A percentile compares a stretch with the other conserved stretches of the same genome.
Evolutionary conservation across 257 asterid genomes (phyloP).

Genomic region (Asclepias syriaca): DNA sequence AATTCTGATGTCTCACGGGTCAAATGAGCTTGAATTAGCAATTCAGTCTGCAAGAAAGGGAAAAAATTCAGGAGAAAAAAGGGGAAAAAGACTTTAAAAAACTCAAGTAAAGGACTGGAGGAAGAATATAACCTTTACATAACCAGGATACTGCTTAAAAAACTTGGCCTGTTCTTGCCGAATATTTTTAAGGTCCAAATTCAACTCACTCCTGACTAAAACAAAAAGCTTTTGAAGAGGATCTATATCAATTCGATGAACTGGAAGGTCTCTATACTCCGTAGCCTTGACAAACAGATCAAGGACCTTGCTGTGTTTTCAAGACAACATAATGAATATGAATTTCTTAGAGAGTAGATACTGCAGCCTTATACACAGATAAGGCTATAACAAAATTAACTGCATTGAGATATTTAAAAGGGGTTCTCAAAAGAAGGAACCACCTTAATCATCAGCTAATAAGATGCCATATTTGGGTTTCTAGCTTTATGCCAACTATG

Average conservation of each 20-base stretch:
- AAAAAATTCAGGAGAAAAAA: constrained; percentile 6
- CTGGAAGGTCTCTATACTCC: constrained; percentile 96
- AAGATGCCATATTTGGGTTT: neutral
- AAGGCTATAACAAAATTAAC: neutral
- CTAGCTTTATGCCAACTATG: neutral
- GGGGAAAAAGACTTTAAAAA: constrained; percentile 12
- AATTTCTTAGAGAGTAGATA: neutral
- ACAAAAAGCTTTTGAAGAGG: constrained; percentile 91
- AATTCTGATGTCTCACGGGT: constrained; percentile 85
- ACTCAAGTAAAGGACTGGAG: constrained; percentile 17
- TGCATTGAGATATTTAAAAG: neutral
- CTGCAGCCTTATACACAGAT: neutral
- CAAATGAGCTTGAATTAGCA: constrained; percentile 93
- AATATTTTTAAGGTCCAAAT: constrained; percentile 89
- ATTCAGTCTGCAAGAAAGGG: constrained; percentile 62
- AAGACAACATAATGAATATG: constrained; percentile 2
- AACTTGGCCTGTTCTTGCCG: constrained; percentile 94
- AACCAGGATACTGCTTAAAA: constrained; percentile 97
- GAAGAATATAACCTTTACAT: constrained; percentile 66
- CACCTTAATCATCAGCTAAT: neutral
- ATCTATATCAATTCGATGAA: constrained; percentile 91
- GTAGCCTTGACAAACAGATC: constrained; percentile 94
- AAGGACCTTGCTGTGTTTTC: constrained; percentile 85
- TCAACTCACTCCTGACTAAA: constrained; percentile 92
- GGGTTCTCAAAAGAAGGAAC: neutral